Percentiles rank a stretch among this genome's conserved stretches.
Evolutionary conservation across 2,329 filamentous ascomycete species (phyloP).

Genomic region (Ceratocystis ficicola): DNA sequence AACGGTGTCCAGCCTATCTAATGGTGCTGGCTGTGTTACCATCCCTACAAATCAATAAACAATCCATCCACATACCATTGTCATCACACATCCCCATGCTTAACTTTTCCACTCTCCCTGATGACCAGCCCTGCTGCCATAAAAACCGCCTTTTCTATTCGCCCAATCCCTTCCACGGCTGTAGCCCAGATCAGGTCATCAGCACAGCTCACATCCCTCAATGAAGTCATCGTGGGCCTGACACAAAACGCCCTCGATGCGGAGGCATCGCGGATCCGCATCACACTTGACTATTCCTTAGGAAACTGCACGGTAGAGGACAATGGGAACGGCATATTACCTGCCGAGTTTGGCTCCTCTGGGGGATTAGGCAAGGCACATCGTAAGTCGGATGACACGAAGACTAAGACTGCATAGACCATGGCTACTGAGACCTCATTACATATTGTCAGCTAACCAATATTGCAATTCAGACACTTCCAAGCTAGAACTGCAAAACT

Average conservation of each 20-base stretch:
- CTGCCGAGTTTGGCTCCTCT: conserved; percentile 55
- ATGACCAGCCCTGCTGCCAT: neutral
- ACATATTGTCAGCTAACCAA: neutral
- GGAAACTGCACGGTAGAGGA: conserved; percentile 75
- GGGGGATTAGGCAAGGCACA: conserved; percentile 64
- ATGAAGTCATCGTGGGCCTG: conserved; percentile 57
- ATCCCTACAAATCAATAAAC: neutral
- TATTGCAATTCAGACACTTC: conserved; percentile 14
- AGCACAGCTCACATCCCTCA: conserved; percentile 61
- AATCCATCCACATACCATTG: neutral
- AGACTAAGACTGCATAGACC: neutral
- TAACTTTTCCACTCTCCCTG: neutral
- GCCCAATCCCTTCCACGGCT: conserved; percentile 56
- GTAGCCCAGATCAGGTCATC: conserved; percentile 76
- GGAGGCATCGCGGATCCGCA: conserved; percentile 51
- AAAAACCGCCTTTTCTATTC: conserved; percentile 36
- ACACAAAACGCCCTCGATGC: conserved; percentile 80
- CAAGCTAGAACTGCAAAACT: conserved; percentile 13
- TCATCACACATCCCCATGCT: neutral
- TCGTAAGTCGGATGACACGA: conserved; percentile 38
- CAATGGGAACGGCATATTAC: conserved; percentile 65
- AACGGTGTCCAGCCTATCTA: neutral
- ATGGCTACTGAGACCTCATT: neutral
- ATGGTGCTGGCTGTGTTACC: neutral
- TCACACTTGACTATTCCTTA: conserved; percentile 60